Base-by-base conservation (phyloP, 805 yeast species). In the Starmera caribaea region DNA sequence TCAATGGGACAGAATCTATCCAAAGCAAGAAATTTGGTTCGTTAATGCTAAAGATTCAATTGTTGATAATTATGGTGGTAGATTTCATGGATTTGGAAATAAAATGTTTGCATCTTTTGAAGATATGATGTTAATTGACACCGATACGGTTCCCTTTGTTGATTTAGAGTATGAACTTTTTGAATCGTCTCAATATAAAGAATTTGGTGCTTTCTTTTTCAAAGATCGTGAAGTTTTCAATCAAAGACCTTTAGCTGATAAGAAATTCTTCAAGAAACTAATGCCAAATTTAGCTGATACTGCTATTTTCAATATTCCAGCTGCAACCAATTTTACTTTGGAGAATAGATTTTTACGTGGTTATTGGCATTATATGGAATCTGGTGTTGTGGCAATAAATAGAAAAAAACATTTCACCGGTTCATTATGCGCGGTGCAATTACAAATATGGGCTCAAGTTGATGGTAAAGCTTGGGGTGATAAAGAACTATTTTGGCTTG, bases 401-500 rank as follows among this genome's bases (percentile, higher is more conserved):
- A 62, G 59, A 43, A 45, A 46, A 33, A 55, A 58, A 33, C 83
- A 79, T 50, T 70, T 73, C 38, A 58, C 65, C 40, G 71, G 79
- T 3, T 51, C 73, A 4, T 45, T 76, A 28, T 58, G 69, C 41
- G 63, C 78, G 2, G 57, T 62, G 7, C 49, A 59, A 14, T 44
- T 71, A 43, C 73, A 71, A 44, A 55, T 70, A 46, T 64, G 67
- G 54, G 58, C 57, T 40, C 55, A 70, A 21, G 62, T 69, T 16
- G 57, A 66, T 1, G 65, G 72, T 2, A 71, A 79, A 15, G 68
- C 78, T 16, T 80, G 80, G 68, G 87, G 87, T 29, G 89, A 81
- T 46, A 81, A 81, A 48, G 89, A 81, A 53, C 66, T 78, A 51
- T 76, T 79, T 48, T 81, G 89, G 88, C 54, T 81, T 27, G 83